phyloP scores from a whole-genome alignment of 2,329 filamentous ascomycete genomes.

The Cordyceps farinosa region DNA sequence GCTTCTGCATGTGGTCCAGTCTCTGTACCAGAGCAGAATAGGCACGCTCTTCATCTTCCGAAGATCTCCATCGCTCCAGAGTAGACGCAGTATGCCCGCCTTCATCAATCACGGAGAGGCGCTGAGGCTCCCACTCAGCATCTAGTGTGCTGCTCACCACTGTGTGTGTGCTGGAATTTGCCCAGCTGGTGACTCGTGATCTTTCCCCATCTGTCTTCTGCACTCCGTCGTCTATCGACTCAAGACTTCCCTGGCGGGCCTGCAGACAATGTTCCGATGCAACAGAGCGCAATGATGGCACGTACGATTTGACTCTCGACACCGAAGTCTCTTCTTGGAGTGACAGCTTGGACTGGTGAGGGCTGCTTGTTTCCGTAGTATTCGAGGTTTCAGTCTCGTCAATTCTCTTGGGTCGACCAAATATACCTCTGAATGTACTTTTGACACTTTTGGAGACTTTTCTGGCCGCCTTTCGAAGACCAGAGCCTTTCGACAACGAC shows the following conservation, averaged over 20 bases:
- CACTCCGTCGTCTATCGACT: slow-evolving; percentile 43
- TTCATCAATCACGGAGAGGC: slow-evolving; percentile 63
- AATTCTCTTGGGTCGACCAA: slow-evolving; percentile 27
- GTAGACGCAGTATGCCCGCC: slow-evolving; percentile 36
- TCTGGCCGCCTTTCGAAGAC: slow-evolving; percentile 51
- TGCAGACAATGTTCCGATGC: slow-evolving; percentile 44
- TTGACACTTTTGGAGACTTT: slow-evolving; percentile 61
- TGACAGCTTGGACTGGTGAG: slow-evolving; percentile 31
- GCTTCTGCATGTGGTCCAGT: slow-evolving; percentile 39
- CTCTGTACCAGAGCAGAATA: slow-evolving; percentile 63
- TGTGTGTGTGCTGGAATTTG: slow-evolving; percentile 57
- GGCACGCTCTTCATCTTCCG: slow-evolving; percentile 55
- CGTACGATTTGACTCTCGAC: slow-evolving; percentile 44
- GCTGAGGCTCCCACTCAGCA: slow-evolving; percentile 49
- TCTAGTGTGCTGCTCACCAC: slow-evolving; percentile 41
- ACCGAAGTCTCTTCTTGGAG: slow-evolving; percentile 42
- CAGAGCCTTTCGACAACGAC: slow-evolving; percentile 26
- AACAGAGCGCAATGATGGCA: slow-evolving; percentile 49
- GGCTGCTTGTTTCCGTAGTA: slow-evolving; percentile 29
- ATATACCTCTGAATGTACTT: slow-evolving; percentile 52
- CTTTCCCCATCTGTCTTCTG: slow-evolving; percentile 45
- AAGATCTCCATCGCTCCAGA: slow-evolving; percentile 20
- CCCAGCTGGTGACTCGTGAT: slow-evolving; percentile 72
- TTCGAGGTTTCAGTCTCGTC: slow-evolving; percentile 20
- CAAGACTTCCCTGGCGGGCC: slow-evolving; percentile 54